Evolutionary conservation across 225 moss, liverwort and hornwort species (phyloP), one percentile per base, ranked within the genome.

Genomic region (Pseudisothecium myosuroides): DNA sequence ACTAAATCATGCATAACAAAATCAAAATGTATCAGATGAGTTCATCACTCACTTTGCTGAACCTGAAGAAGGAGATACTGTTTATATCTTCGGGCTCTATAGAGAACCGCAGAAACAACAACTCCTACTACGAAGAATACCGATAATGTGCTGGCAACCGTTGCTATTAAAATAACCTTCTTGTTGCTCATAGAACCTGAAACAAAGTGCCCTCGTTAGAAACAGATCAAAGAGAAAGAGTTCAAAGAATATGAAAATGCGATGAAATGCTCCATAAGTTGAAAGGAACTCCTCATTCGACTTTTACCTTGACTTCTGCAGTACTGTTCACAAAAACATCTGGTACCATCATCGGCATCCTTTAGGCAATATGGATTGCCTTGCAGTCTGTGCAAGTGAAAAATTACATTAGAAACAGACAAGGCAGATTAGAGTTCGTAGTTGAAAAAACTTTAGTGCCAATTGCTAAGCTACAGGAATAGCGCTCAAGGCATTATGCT

Each of bases 11-110:
- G 21, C 19, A n/a, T 27, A 67, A 8, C 10, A 16, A 76, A 69
- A 59, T 32, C 7, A 90, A n/a, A 90, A 47, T 22, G 21, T 5
- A 49, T 36, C 19, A 61, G 6, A 49, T 11, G 49, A 80, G 59
- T 26, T 66, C 23, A 76, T 19, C 17, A 74, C 91, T 87, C 73
- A 87, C 91, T 89, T 89, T 84, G 68, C 10, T 26, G 45, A 78
- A 89, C 91, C 19, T 89, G 78, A 49, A 83, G 83, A 55, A 89
- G 80, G 16, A 91, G 91, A 89, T 87, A 84, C 6, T 28, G 87
- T 66, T 87, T 83, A 27, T 91, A 80, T 74, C 89, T 80, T 89
- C 0, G 65, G 60, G 87, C 24, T 84, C 84, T 91, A 3, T 37
- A 89, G 43, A 87, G 75, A 26, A 87, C 6, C 36, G 19, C 60